Evolutionary conservation across 768 basidiomycete species (phyloP), one percentile per base, ranked within the genome.

Genomic region (Sporobolomyces phaffii): DNA sequence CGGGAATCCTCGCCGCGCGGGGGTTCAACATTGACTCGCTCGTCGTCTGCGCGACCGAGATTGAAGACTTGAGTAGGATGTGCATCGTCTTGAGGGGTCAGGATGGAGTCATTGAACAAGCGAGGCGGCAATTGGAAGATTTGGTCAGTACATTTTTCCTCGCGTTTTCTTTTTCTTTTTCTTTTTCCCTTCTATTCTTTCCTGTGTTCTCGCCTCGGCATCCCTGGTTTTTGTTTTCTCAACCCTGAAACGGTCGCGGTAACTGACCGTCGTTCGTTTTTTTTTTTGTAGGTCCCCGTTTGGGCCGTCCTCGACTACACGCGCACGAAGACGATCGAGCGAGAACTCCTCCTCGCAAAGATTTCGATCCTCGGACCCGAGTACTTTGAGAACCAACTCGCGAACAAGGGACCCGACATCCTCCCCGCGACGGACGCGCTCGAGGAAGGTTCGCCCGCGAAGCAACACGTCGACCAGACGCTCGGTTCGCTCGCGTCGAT

Each of bases 251-350:
- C n/a, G n/a, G n/a, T n/a, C n/a, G n/a, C n/a, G n/a, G n/a, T n/a
- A n/a, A n/a, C n/a, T n/a, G 40, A 41, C 40, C 40, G 11, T 41
- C 40, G 44, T 24, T 1, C 22, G 22, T 11, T 15, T 44, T n/a
- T 29, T 14, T 13, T 15, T 9, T 2, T 17, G 11, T 64, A 96
- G 94, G 93, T 99, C 31, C 96, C 94, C 54, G 96, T 99, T 6
- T 99, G 96, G 96, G 96, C 94, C 33, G 96, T 99, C 36, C 82
- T 99, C 66, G 93, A 99, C 79, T 99, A 98, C 78, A 97, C 94
- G 24, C 84, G 93, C 68, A 98, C 92, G 28, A 85, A 83, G 62
- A 86, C 87, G 33, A 94, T 99, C 77, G 84, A 88, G 71, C 89
- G 96, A 73, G 96, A 99, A 78, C 83, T 98, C 18, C 83, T 98